Evolutionary conservation across 108 stramenopile genomes (phyloP), one percentile per base, ranked within the genome.

Genomic region (Bacterosira constricta): DNA sequence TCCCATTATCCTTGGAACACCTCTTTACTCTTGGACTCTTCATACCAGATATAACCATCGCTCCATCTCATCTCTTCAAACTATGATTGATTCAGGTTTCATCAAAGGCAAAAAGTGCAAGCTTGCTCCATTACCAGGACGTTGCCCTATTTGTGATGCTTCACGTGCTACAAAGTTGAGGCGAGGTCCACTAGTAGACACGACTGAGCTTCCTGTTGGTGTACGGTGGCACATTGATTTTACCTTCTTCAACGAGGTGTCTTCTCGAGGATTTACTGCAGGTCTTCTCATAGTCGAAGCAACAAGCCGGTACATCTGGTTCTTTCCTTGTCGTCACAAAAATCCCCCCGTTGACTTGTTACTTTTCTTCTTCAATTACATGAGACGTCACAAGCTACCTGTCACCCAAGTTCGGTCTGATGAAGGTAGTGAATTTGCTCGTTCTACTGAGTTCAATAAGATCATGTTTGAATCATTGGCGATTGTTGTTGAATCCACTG

Each of bases 181-280:
- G 25, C 17, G 55, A 57, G 55, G 55, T 57, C 6, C 55, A 57
- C 55, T 27, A 12, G 25, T 17, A 26, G 55, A 57, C 25, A 57
- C 55, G 55, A 57, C 55, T 27, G 32, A 57, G 55, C 55, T 57
- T 27, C 55, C 25, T 57, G 34, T 63, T 17, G 62, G 62, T 6
- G 38, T 49, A n/a, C 9, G 9, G 6, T 49, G 9, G 10, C 62
- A 63, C 25, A 49, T 63, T 7, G 62, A 63, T 15, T 63, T 63
- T 23, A 36, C 6, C 44, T 63, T 63, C 21, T 63, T 49, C 62
- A 63, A 60, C 15, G 34, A 6, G 6, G 62, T 44, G 38, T 44
- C 62, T 6, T n/a, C 42, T n/a, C 38, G 62, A 20, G 62, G 62
- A 26, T 63, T 45, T n/a, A 44, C 9, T 12, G 6, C 62, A 45